A percentile compares a stretch with the other conserved stretches of the same genome.
Conservation (phyloP, 2,329 filamentous ascomycete species). For the Beauveria varroae region DNA sequence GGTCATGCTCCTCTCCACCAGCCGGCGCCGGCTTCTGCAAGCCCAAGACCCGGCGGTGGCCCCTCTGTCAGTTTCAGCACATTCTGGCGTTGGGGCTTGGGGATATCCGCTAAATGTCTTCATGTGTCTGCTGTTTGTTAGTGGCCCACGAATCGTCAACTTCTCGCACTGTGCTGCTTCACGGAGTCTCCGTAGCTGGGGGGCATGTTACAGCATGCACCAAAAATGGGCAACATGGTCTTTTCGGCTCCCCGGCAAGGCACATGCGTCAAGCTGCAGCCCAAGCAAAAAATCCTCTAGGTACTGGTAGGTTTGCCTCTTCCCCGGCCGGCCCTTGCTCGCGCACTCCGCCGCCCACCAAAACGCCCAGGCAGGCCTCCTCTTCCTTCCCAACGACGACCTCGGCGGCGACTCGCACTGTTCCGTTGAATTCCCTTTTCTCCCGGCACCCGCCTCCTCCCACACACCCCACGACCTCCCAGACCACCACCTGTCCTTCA, state of each 20-base stretch:
- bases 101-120: background rate
- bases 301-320: background rate
- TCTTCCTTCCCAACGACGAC: background rate
- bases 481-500: background rate
- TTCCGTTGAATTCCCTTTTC: constrained; percentile 8
- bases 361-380: background rate
- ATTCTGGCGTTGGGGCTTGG: background rate
- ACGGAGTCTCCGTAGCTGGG: background rate
- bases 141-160: background rate
- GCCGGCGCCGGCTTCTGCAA: background rate
- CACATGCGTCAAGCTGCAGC: background rate
- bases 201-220: background rate
- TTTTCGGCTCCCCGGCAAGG: background rate
- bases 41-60: background rate
- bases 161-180: background rate
- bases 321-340: constrained; percentile 1
- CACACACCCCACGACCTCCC: background rate
- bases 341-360: background rate
- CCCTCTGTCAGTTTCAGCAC: background rate
- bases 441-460: constrained; percentile 1
- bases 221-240: background rate
- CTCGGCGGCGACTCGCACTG: constrained; percentile 11
- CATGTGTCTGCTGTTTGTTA: background rate
- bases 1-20: background rate
- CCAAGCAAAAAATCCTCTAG: background rate